Conservation (phyloP, 1,284 basidiomycete genomes). For the Boletellus deceptivus region DNA sequence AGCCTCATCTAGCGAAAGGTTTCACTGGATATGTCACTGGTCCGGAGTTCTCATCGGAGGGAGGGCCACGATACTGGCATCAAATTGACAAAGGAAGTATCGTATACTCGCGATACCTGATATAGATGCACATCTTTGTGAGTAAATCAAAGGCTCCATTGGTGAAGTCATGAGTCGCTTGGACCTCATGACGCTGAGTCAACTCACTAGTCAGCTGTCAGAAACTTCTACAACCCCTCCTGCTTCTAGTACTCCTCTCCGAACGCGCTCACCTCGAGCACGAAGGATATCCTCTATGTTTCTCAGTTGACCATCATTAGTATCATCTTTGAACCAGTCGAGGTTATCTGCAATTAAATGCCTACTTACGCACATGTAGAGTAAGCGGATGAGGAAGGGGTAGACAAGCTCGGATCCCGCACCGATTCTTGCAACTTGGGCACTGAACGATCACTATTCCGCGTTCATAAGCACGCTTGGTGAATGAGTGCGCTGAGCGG, state of each 20-base stretch:
- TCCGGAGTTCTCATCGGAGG: no score
- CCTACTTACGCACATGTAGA: constrained; percentile 36
- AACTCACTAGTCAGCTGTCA: constrained; percentile 18
- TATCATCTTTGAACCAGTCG: constrained; percentile 88
- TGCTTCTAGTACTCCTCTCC: constrained; percentile 49
- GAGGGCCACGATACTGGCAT: not conserved
- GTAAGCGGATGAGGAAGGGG: not conserved
- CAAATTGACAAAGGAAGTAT: constrained; percentile 8
- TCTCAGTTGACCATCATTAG: constrained; percentile 66
- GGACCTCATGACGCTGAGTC: not conserved
- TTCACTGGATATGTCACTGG: no score
- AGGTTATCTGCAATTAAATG: constrained; percentile 90
- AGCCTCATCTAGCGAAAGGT: no score
- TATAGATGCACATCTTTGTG: not conserved
- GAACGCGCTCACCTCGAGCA: constrained; percentile 74
- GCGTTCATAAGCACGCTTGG: constrained; percentile 78
- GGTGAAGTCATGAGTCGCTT: not conserved
- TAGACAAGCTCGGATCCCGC: constrained; percentile 24
- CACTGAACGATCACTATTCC: constrained; percentile 94
- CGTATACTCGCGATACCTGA: constrained; percentile 3
- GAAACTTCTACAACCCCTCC: constrained; percentile 44
- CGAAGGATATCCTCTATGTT: constrained; percentile 82
- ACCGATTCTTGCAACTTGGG: constrained; percentile 88
- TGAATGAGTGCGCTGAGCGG: constrained; percentile 88
- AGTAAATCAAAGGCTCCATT: not conserved